Base-by-base conservation (phyloP, 179 eudicot genomes). In the Actinidia polygama region DNA sequence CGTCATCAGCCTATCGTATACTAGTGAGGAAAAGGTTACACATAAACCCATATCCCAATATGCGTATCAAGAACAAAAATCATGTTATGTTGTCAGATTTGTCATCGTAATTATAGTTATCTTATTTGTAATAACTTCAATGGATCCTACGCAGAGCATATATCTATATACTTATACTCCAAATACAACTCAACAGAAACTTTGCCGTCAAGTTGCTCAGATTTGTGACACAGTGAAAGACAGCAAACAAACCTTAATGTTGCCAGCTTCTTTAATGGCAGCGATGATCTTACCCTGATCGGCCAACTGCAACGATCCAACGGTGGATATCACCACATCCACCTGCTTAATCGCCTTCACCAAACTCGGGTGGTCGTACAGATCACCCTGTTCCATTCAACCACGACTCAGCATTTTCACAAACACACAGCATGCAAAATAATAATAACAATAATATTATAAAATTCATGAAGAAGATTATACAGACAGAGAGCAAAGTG, bases 191-290 rank as follows among this genome's bases (percentile, higher is more conserved):
- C 44, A 40, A 40, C 44, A 40, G 44, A 3, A 40, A 40, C 44
- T 40, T 40, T 40, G 44, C 44, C 44, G 44, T 40, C 44, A 40
- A 40, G 44, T 3, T 40, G 44, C 44, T 40, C 44, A 40, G 44
- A 40, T 40, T 40, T 40, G 44, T 40, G 44, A 40, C 44, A 40
- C 44, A 40, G 3, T 40, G n/a, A 73, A 80, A 57, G 64, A 81
- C 67, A 1, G 55, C 10, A 0, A 11, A 53, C 10, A 53, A 81
- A 90, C 93, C 93, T 87, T 90, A 74, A 90, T 57, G 75, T 87
- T 85, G 58, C 93, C 90, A 58, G 89, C 89, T 82, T 90, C 90
- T 80, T 90, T 89, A 30, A 90, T 90, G 54, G 93, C 93, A 6
- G 81, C 88, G 47, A 90, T 82, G 72, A 89, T 87, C 86, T 90